These are phyloP conservation scores for Lepidium didymum DNA, from an alignment of 345 rosid species.

Conservation along the genomic window DNA sequence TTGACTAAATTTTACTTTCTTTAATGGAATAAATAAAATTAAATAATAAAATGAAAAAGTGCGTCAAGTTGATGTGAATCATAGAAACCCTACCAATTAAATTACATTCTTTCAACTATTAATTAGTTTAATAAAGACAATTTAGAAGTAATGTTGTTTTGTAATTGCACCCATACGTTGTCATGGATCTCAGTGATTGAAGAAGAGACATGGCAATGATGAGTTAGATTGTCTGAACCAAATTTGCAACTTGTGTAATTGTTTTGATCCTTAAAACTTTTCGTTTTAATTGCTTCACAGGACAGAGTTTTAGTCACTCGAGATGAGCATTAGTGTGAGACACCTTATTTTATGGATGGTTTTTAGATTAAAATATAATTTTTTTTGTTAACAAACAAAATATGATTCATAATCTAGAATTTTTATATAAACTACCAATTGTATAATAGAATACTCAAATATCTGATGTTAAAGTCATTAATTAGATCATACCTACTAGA, in stretches of 20 bases:
- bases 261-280: background rate
- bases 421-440: too few relatives aligned
- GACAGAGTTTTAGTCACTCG: background rate
- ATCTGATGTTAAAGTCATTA: too few relatives aligned
- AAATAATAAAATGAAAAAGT: background rate
- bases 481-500: too few relatives aligned
- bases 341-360: background rate
- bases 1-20: conserved; percentile 11
- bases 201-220: conserved; percentile 8
- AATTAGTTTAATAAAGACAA: conserved; percentile 2
- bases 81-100: conserved; percentile 9
- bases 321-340: background rate
- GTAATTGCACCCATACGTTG: conserved; percentile 21
- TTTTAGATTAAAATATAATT: too few relatives aligned
- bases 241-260: conserved; percentile 14
- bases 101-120: background rate
- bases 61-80: background rate
- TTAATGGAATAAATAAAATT: background rate
- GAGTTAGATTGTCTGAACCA: conserved; percentile 22
- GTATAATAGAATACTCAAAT: too few relatives aligned
- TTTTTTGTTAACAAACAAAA: too few relatives aligned
- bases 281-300: conserved; percentile 8
- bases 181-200: conserved; percentile 7
- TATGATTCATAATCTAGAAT: too few relatives aligned
- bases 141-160: background rate